These are phyloP conservation scores for Umbelopsis vinacea DNA, from an alignment of 192 early-diverging fungal species.

Conservation along the genomic window DNA sequence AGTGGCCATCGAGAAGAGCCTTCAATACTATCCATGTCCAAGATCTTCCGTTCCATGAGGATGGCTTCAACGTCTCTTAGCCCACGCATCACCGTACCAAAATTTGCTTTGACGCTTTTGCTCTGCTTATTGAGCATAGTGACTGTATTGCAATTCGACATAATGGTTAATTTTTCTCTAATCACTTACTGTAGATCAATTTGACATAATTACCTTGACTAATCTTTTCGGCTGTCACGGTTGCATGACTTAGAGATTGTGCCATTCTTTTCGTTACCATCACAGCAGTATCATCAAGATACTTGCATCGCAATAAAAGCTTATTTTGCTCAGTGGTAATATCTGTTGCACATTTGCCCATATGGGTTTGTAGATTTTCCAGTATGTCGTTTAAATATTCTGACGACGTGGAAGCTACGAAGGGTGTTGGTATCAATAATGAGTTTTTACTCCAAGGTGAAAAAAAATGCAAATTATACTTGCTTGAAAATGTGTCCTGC, in stretches of 20 bases:
- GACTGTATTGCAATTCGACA: not conserved
- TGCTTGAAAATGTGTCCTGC: not conserved
- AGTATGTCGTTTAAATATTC: slow-evolving; percentile 8
- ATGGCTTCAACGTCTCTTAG: not conserved
- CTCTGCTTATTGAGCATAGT: not conserved
- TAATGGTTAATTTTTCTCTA: not conserved
- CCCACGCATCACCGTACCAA: not conserved
- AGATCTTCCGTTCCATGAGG: not conserved
- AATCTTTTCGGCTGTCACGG: slow-evolving; percentile 4
- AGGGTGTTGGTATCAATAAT: not conserved
- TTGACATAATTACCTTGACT: not conserved
- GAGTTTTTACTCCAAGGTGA: not conserved
- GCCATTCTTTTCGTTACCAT: not conserved
- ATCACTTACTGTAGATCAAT: not conserved
- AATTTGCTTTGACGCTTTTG: not conserved
- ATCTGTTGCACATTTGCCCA: slow-evolving; percentile 5
- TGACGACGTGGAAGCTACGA: not conserved
- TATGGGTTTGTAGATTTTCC: slow-evolving; percentile 6
- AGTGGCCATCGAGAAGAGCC: not conserved
- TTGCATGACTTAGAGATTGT: slow-evolving; percentile 1
- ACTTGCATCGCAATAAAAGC: not conserved
- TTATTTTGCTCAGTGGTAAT: not conserved
- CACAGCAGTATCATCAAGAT: not conserved
- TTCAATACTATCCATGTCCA: not conserved
- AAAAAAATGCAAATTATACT: not conserved